Evolutionary conservation across 805 yeast genomes (phyloP), one percentile per base, ranked within the genome.

Genomic region (Cyberlindnera mycetangii): DNA sequence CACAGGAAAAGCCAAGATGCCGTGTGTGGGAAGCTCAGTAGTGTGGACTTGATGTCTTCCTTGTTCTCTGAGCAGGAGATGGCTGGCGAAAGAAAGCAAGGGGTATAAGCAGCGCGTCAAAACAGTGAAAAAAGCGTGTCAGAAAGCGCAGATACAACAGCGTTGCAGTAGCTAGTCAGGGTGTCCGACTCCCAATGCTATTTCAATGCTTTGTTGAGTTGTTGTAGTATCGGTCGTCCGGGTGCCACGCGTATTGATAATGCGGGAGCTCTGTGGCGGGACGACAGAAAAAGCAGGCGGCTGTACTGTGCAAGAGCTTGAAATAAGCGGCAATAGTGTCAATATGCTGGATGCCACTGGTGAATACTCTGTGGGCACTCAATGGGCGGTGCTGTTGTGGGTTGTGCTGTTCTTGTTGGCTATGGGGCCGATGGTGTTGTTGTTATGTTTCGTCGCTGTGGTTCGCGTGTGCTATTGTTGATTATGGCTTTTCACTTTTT

Each of bases 381-480:
- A 36, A 32, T 44, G 25, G 44, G 32, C 28, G 25, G 15, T 36
- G 31, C 33, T 40, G 38, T 5, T 25, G 21, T 24, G 28, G 17
- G n/a, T 30, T 28, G 27, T 28, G 32, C 11, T 34, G 38, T 33
- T 18, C 15, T 20, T 31, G 42, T 18, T 32, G 22, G 32, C 27
- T 27, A 27, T 25, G 27, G 30, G 32, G n/a, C n/a, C 24, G 27
- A 28, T 32, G 37, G 5, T 28, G 42, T 43, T 38, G 47, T 44
- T 44, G 32, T 44, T 37, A 38, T 44, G 41, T 35, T 32, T 36
- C 35, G 48, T 37, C 42, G 45, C 41, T 38, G 35, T 24, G 46
- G 49, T 46, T 46, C 49, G 49, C 49, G 49, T 46, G 49, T 44
- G 45, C 32, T 44, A 32, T 31, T 35, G 43, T 41, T 41, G 44